These are phyloP conservation scores for Talaromyces adpressus DNA, from an alignment of 495 filamentous ascomycete genomes.

Conservation along the genomic window DNA sequence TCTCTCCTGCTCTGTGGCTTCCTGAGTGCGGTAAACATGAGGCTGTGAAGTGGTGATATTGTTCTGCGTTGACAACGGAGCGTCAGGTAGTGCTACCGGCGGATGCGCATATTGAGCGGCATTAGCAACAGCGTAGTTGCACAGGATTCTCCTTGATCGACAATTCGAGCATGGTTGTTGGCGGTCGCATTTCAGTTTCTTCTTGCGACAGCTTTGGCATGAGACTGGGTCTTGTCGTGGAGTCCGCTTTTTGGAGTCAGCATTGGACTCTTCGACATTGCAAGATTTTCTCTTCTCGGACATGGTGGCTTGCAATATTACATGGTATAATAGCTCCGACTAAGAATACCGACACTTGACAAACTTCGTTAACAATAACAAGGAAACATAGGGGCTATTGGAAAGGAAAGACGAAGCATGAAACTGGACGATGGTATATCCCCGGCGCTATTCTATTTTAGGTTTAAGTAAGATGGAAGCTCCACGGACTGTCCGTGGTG, in stretches of 20 bases:
- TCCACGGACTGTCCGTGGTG: conserved; percentile 2
- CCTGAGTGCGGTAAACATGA: not conserved
- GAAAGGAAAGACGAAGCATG: not conserved
- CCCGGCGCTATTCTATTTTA: not conserved
- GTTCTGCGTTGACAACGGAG: not conserved
- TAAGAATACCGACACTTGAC: not conserved
- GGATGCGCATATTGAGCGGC: not conserved
- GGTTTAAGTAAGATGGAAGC: not conserved
- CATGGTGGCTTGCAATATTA: not conserved
- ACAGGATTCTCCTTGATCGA: conserved; percentile 25
- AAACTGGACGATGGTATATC: not conserved
- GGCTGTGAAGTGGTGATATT: not conserved
- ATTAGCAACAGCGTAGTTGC: conserved; percentile 20
- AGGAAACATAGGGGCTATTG: too few relatives aligned
- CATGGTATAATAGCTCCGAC: not conserved
- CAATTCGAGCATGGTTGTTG: conserved; percentile 41
- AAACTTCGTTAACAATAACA: not conserved
- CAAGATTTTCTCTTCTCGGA: not conserved
- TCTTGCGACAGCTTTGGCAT: conserved; percentile 36
- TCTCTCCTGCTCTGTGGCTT: not conserved
- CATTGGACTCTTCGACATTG: not conserved
- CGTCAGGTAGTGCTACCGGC: not conserved
- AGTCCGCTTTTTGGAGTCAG: conserved; percentile 12
- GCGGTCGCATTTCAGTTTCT: conserved; percentile 41
- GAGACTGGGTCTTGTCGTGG: conserved; percentile 43